phyloP scores from a whole-genome alignment of 2,329 filamentous ascomycete genomes.

The Diaporthe nobilis region DNA sequence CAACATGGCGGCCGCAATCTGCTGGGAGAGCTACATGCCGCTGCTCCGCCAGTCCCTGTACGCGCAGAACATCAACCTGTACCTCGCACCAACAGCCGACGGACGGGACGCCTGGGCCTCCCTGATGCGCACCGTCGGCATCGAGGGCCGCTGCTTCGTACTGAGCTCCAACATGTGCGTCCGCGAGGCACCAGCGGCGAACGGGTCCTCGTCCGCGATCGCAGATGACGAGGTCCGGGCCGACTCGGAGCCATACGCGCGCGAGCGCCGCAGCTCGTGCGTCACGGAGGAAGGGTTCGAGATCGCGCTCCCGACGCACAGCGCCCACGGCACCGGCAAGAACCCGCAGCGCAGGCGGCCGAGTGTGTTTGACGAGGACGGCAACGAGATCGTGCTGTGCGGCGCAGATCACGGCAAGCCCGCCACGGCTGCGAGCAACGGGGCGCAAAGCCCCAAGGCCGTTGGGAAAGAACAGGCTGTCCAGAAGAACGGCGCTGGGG shows the following conservation, averaged over 20 bases:
- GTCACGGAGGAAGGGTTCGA: conserved; percentile 63
- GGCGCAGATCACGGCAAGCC: conserved; percentile 37
- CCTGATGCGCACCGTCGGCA: conserved; percentile 85
- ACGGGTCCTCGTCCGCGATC: neutral
- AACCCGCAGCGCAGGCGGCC: conserved; percentile 38
- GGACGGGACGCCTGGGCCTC: conserved; percentile 84
- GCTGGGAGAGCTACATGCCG: conserved; percentile 98
- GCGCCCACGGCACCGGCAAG: conserved; percentile 34
- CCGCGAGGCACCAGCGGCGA: conserved; percentile 50
- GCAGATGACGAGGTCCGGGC: conserved; percentile 50
- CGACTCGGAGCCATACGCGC: conserved; percentile 58
- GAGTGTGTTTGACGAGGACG: conserved; percentile 51
- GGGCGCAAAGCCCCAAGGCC: neutral
- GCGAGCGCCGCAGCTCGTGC: conserved; percentile 55
- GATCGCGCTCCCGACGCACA: conserved; percentile 57
- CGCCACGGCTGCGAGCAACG: conserved; percentile 30
- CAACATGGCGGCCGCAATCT: conserved; percentile 89
- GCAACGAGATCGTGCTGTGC: conserved; percentile 60
- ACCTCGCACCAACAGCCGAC: conserved; percentile 92
- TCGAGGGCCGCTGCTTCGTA: conserved; percentile 88
- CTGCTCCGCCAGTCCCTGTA: conserved; percentile 87
- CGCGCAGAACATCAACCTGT: conserved; percentile 91
- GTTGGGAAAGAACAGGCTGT: conserved; percentile 33
- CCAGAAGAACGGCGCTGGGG: conserved; percentile 50
- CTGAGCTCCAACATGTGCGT: conserved; percentile 89